Base-by-base conservation (phyloP, 768 basidiomycete species). In the Floccularia luteovirens region DNA sequence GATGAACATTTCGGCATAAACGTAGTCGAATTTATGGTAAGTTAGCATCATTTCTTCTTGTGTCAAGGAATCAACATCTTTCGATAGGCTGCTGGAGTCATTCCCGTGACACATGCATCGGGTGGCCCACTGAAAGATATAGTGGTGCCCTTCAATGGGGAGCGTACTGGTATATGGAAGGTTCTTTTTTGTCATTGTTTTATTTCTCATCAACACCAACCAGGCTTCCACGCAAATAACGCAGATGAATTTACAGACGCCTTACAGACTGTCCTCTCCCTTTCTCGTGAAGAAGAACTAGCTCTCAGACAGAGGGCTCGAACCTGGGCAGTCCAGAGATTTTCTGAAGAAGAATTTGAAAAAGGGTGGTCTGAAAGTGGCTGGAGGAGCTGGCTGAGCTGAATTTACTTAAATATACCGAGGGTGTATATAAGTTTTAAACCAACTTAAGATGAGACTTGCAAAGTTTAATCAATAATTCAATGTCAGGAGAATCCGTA, bases 1-100 rank as follows among this genome's bases (percentile, higher is more conserved):
- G 92, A 98, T 53, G 94, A 99, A 59, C 94, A 99, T 57, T 99
- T 98, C 46, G 94, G 96, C 2, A 98, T 99, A 57, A 96, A 92
- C 50, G 73, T 99, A 25, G 94, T 99, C 5, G 94, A 99, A 58
- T 94, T 88, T 50, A 94, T 98, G 93, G 93, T 88, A 36, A 47
- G 75, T 58, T 35, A n/a, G 14, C 27, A 14, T 14, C 10, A 28
- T 28, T 8, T 28, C 14, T 8, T 8, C 8, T 8, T 28, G 27
- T 8, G 14, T 14, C 10, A 28, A 8, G 8, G 27, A 28, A 8
- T 8, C 8, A 8, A 8, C 14, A 8, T 8, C 27, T 8, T 14
- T 24, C n/a, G 25, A 36, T 46, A 97, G 93, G 93, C 91, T 7
- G 91, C 96, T 3, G 94, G 94, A 0, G 75, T 92, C 12, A 88